phyloP scores from a whole-genome alignment of 2,329 filamentous ascomycete species.

The Xylaria sp. region DNA sequence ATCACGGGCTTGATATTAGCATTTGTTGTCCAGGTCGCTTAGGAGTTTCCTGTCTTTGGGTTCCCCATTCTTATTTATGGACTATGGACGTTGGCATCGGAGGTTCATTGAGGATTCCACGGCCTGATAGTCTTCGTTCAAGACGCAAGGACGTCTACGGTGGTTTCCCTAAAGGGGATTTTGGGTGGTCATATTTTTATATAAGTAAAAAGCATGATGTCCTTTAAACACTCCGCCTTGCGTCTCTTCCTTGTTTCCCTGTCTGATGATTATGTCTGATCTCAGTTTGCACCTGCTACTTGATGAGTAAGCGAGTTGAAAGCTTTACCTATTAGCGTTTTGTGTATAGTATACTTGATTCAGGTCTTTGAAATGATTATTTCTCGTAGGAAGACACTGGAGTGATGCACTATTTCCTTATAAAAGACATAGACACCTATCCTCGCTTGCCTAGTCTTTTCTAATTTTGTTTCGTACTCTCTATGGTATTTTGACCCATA shows the following conservation, averaged over 20 bases:
- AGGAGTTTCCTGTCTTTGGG: conserved; percentile 12
- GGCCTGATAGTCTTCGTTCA: neutral
- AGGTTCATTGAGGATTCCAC: conserved; percentile 11
- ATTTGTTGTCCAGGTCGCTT: conserved; percentile 17
- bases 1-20: conserved; percentile 21
- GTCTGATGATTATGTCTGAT: neutral
- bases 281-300: neutral
- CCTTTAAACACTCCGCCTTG: neutral
- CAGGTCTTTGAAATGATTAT: too few relatives aligned
- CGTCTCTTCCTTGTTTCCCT: neutral
- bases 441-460: too few relatives aligned
- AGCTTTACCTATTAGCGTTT: neutral
- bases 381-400: too few relatives aligned
- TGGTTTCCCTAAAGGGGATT: neutral
- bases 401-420: too few relatives aligned
- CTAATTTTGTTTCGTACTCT: too few relatives aligned
- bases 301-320: neutral
- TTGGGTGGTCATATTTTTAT: conserved; percentile 12
- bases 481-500: too few relatives aligned
- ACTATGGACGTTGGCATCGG: conserved; percentile 17
- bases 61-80: conserved; percentile 11
- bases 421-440: too few relatives aligned
- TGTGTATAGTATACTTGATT: too few relatives aligned
- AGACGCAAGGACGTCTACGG: neutral
- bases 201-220: conserved; percentile 17